These are phyloP conservation scores for Magnolia changhungtana DNA, from an alignment of 164 flowering plant species.

Conservation along the genomic window DNA sequence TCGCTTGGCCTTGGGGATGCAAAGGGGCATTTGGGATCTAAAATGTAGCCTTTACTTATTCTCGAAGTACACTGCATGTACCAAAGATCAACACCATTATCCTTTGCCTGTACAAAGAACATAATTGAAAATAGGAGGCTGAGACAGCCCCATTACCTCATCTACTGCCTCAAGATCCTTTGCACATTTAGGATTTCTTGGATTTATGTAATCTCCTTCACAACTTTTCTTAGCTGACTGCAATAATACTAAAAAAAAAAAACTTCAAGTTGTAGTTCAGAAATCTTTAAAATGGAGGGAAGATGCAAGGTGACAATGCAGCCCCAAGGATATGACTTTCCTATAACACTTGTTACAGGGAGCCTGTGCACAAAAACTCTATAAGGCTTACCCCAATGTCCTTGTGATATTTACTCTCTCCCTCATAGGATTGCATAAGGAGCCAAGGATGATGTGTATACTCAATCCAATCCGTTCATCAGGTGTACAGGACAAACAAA, in stretches of 20 bases:
- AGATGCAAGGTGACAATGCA: too few species aligned
- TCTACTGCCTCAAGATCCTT: conserved; percentile 14
- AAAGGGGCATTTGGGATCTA: conserved; percentile 26
- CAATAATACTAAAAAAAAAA: background rate
- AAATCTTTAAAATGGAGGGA: too few species aligned
- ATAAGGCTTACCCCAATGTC: too few species aligned
- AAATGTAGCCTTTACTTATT: conserved; percentile 7
- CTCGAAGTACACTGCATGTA: conserved; percentile 14
- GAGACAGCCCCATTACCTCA: conserved; percentile 10
- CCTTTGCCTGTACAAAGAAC: background rate
- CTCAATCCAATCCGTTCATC: too few species aligned
- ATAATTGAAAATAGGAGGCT: background rate
- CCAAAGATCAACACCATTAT: background rate
- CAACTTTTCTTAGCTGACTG: conserved; percentile 22
- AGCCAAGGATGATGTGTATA: too few species aligned
- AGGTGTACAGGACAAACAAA: too few species aligned
- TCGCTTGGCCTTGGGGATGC: conserved; percentile 8
- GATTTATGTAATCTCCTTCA: conserved; percentile 14
- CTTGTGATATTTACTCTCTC: too few species aligned
- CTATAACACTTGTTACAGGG: too few species aligned
- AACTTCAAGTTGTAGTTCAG: background rate
- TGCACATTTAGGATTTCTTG: conserved; percentile 7
- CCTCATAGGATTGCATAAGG: too few species aligned
- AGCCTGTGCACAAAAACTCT: too few species aligned
- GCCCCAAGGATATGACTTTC: too few species aligned